Conservation (phyloP, 805 yeast species). For the Candida argentea region DNA sequence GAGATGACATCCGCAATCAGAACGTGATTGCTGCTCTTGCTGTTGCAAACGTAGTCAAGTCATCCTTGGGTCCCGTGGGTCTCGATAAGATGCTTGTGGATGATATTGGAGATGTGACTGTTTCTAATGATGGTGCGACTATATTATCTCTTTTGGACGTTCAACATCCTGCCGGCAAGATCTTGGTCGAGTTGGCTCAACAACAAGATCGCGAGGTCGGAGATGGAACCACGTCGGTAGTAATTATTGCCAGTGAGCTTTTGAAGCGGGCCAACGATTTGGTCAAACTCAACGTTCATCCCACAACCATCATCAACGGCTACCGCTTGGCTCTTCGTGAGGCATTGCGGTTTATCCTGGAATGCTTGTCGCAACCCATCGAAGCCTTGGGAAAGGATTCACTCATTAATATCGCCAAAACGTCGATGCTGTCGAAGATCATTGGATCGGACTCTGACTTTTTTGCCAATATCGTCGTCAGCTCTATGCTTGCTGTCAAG, state of each 20-base stretch:
- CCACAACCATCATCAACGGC: slow-evolving; percentile 96
- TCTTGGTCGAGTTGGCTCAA: slow-evolving; percentile 92
- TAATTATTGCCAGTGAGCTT: slow-evolving; percentile 88
- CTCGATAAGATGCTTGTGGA: slow-evolving; percentile 97
- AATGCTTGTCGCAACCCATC: slow-evolving; percentile 73
- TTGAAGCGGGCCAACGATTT: slow-evolving; percentile 88
- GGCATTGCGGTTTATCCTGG: slow-evolving; percentile 77
- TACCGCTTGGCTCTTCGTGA: slow-evolving; percentile 89
- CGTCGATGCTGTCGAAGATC: slow-evolving; percentile 94
- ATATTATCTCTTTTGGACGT: slow-evolving; percentile 84
- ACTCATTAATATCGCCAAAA: slow-evolving; percentile 83
- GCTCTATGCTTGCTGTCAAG: slow-evolving; percentile 90
- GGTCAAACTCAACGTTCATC: slow-evolving; percentile 90
- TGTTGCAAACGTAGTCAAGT: slow-evolving; percentile 75
- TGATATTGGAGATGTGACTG: slow-evolving; percentile 98
- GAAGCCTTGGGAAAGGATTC: slow-evolving; percentile 76
- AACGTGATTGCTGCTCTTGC: slow-evolving; percentile 90
- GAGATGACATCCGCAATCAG: slow-evolving; percentile 93
- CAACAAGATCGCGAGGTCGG: slow-evolving; percentile 99
- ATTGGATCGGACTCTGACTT: slow-evolving; percentile 91
- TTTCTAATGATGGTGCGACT: slow-evolving; percentile 98
- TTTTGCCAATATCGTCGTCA: slow-evolving; percentile 85
- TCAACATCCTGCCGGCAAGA: slow-evolving; percentile 98
- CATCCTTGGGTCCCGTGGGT: slow-evolving; percentile 97
- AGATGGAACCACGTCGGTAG: slow-evolving; percentile 97